These are phyloP conservation scores for Penicillium sp. DNA, from an alignment of 2,329 filamentous ascomycete genomes.

Conservation along the genomic window DNA sequence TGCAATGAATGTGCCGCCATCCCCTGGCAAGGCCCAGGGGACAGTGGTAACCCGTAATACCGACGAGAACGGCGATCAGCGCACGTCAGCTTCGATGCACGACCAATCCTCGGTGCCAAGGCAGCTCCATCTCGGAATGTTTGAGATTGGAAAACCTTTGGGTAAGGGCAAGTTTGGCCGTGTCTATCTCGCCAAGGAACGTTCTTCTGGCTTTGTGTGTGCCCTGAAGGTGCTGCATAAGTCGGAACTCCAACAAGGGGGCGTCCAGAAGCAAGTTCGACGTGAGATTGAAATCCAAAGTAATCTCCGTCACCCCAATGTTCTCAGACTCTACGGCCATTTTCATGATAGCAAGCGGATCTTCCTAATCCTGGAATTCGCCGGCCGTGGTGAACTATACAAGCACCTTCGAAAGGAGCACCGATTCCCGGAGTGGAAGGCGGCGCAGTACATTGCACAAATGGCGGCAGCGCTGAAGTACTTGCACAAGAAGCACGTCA, in stretches of 20 bases:
- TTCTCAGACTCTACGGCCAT: conserved; percentile 79
- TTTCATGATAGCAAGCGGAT: conserved; percentile 88
- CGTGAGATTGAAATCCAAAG: conserved; percentile 89
- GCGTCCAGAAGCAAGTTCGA: conserved; percentile 83
- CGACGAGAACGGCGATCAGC: conserved; percentile 50
- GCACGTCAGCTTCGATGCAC: conserved; percentile 47
- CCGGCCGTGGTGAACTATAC: conserved; percentile 82
- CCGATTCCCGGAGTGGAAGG: conserved; percentile 82
- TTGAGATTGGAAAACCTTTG: conserved; percentile 83
- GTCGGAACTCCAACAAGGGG: conserved; percentile 74
- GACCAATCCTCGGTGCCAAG: conserved; percentile 56
- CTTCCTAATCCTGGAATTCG: conserved; percentile 84
- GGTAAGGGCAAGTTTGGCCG: conserved; percentile 87
- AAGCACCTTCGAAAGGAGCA: conserved; percentile 79
- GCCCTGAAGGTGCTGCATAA: conserved; percentile 87
- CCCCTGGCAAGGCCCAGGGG: conserved; percentile 61
- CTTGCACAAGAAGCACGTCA: conserved; percentile 94
- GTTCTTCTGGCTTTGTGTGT: conserved; percentile 77
- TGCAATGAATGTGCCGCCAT: conserved; percentile 56
- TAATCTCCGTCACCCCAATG: conserved; percentile 82
- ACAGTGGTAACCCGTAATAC: conserved; percentile 37
- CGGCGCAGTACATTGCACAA: conserved; percentile 83
- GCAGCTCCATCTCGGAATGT: conserved; percentile 87
- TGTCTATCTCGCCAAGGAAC: conserved; percentile 81
- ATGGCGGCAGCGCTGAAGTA: conserved; percentile 90